Base-by-base conservation (phyloP, 805 yeast species). In the Henningerozyma blattae region DNA sequence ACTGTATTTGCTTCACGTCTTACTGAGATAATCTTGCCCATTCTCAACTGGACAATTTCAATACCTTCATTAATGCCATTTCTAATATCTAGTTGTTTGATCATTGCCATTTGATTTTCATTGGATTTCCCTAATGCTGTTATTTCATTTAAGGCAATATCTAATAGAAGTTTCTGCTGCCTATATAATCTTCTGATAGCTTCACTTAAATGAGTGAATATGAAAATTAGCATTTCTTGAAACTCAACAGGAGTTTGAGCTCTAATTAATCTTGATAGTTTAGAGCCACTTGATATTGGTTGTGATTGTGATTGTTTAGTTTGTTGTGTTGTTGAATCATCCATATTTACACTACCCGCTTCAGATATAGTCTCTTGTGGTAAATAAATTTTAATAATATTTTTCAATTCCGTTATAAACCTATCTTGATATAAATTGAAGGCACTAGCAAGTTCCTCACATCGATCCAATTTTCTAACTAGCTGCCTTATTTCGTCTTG, bases 111-210 rank as follows among this genome's bases (percentile, higher is more conserved):
- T 34, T 54, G 52, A 15, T 55, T 50, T 27, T 53, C 54, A 0
- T 63, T 52, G 12, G 36, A 42, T 20, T 32, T 35, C 31, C 51
- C 56, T 5, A 44, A 54, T 4, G 44, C 35, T 25, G 37, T 38
- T 3, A 61, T 31, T 47, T 67, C 61, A 33, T 67, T 69, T 20
- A 79, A 56, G 0, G 93, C 76, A 34, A 81, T 50, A 43, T 84
- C 91, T 12, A 91, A 63, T 19, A 89, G 55, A 4, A 83, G 46
- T 52, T 85, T 86, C 50, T 86, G 94, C 38, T 86, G 95, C 7
- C 72, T 61, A 1, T 83, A 73, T 20, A 87, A 60, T 37, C 94
- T 67, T 41, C 89, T 63, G 18, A 86, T 60, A 15, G 84, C 75
- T 47, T 81, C 93, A 0, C 85, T 72, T 3, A 80, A 62, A 15